These are phyloP conservation scores for Acacia acuminata DNA, from an alignment of 306 rosid species.

Conservation along the genomic window DNA sequence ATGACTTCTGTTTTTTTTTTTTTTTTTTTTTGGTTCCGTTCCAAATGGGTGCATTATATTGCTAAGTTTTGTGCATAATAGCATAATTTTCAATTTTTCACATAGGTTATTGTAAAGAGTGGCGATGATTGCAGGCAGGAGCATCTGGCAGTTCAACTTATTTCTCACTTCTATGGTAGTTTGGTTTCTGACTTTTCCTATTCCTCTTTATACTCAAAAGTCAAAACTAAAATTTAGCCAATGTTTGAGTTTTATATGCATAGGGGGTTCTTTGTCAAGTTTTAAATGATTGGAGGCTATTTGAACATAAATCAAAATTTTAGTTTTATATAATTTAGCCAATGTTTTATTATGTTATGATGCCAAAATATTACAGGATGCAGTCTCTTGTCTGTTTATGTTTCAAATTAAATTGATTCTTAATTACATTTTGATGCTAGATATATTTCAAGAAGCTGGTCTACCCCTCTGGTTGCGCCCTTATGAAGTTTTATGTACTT, in stretches of 20 bases:
- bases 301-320: not conserved
- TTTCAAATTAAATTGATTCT: conserved; percentile 32
- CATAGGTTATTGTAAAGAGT: conserved; percentile 93
- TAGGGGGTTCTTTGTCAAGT: not conserved
- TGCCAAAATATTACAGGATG: conserved; percentile 28
- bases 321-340: not conserved
- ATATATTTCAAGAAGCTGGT: conserved; percentile 99
- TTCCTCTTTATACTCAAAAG: conserved; percentile 10
- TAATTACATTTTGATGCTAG: conserved; percentile 62
- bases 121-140: conserved; percentile 99
- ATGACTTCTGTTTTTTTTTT: conserved; percentile 11
- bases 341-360: conserved; percentile 16
- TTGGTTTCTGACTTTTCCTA: conserved; percentile 21
- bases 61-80: conserved; percentile 16
- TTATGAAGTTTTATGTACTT: conserved; percentile 93
- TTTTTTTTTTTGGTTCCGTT: not conserved
- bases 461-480: conserved; percentile 99
- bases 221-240: conserved; percentile 5
- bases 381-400: conserved; percentile 26
- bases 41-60: conserved; percentile 21
- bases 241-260: not conserved
- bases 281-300: not conserved
- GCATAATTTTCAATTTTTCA: conserved; percentile 28
- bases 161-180: conserved; percentile 94
- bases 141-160: conserved; percentile 98